A percentile compares a stretch with the other conserved stretches of the same genome.
These are phyloP conservation scores for Colletotrichum euphorbiae DNA, from an alignment of 2,329 filamentous ascomycete species.

Conservation along the genomic window DNA sequence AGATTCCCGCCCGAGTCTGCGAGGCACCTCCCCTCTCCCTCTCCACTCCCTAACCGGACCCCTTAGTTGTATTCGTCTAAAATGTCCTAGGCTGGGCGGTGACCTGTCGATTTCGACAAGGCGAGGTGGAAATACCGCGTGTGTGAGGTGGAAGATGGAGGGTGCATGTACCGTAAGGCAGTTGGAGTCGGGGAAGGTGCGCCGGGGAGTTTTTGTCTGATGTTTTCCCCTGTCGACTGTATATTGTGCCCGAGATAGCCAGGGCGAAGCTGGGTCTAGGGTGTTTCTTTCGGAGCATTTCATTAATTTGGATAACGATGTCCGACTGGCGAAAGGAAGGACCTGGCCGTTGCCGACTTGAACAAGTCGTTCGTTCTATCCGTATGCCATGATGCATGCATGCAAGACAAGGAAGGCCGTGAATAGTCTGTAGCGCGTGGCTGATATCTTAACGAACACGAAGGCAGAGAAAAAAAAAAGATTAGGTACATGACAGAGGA, in stretches of 20 bases:
- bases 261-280: constrained; percentile 29
- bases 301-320: constrained; percentile 37
- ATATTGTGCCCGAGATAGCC: constrained; percentile 34
- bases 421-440: not conserved
- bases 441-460: constrained; percentile 20
- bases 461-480: not conserved
- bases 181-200: constrained; percentile 10
- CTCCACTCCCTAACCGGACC: not conserved
- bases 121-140: no score
- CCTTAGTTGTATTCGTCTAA: not conserved
- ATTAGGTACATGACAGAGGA: not conserved
- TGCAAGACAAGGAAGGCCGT: not conserved
- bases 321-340: constrained; percentile 18
- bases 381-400: no score
- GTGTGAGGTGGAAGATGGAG: not conserved
- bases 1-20: not conserved
- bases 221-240: constrained; percentile 25
- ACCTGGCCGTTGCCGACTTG: not conserved
- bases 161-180: not conserved
- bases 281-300: constrained; percentile 38
- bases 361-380: not conserved
- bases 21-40: not conserved
- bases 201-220: constrained; percentile 36
- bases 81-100: not conserved
- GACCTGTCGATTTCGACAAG: no score